Percentiles rank a stretch among this genome's conserved stretches.
These are phyloP conservation scores for Juglanconis oblonga DNA, from an alignment of 2,329 filamentous ascomycete genomes.

Conservation along the genomic window DNA sequence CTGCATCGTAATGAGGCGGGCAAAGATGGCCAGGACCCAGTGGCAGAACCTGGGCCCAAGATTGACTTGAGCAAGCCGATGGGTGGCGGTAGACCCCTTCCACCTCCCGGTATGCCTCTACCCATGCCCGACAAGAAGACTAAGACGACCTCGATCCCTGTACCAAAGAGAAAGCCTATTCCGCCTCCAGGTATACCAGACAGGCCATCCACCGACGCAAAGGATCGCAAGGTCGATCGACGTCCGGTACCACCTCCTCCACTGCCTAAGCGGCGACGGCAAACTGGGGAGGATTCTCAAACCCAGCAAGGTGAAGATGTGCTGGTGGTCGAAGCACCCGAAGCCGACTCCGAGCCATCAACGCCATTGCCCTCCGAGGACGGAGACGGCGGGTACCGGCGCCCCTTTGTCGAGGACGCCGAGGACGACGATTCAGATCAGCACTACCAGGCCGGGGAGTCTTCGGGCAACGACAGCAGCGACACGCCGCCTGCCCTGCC, in stretches of 20 bases:
- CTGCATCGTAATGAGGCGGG: slow-evolving; percentile 41
- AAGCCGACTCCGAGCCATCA: slow-evolving; percentile 55
- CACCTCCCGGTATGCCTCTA: slow-evolving; percentile 75
- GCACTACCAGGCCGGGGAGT: background rate
- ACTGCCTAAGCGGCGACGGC: slow-evolving; percentile 45
- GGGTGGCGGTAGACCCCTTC: slow-evolving; percentile 77
- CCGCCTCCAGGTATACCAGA: slow-evolving; percentile 34
- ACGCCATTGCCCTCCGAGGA: slow-evolving; percentile 44
- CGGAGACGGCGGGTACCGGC: slow-evolving; percentile 21
- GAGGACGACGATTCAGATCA: slow-evolving; percentile 23
- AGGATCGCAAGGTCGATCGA: slow-evolving; percentile 18
- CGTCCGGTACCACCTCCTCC: slow-evolving; percentile 41
- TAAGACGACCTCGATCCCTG: slow-evolving; percentile 53
- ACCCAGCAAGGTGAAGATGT: slow-evolving; percentile 44
- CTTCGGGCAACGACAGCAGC: background rate
- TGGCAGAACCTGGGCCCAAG: slow-evolving; percentile 21
- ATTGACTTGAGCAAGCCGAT: slow-evolving; percentile 64
- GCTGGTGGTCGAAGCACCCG: slow-evolving; percentile 62
- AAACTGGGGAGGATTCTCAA: slow-evolving; percentile 33
- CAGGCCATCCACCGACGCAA: slow-evolving; percentile 13
- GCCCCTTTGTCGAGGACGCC: slow-evolving; percentile 34
- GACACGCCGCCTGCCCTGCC: slow-evolving; percentile 11
- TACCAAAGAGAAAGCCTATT: slow-evolving; percentile 65
- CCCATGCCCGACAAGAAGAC: slow-evolving; percentile 64
- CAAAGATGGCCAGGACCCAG: slow-evolving; percentile 24